Base-by-base conservation (phyloP, 371 early-diverging fungal genomes). In the Circinella minor region DNA sequence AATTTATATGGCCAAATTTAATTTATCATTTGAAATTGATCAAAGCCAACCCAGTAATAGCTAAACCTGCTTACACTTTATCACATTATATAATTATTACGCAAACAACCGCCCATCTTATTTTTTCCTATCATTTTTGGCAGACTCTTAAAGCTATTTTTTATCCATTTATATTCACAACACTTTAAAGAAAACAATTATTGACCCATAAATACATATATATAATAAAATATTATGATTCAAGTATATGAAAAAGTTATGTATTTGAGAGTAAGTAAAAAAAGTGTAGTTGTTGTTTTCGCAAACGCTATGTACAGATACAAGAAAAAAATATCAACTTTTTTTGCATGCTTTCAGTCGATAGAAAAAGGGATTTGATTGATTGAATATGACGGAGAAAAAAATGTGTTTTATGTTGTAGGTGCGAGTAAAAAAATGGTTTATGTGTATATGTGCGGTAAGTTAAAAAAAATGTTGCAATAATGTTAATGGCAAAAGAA, bases 261-360 rank as follows among this genome's bases (percentile, higher is more conserved):
- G 51, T 51, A 51, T 51, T 51, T 51, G 51, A 15, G 5, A 17
- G 27, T 27, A 27, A 27, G 27, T 27, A n/a, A 51, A n/a, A n/a
- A 51, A 43, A 43, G 43, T 43, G 43, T 43, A 43, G 15, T 54
- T 54, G 54, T 54, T 18, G 27, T 27, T 18, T 54, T 57, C 27
- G 57, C 34, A 57, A 57, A 57, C 57, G 57, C 65, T 70, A 70
- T 70, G 59, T 70, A 70, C 70, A 70, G 63, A 48, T 64, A 70
- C 63, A 61, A n/a, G 49, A 63, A 69, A n/a, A 63, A 69, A 57
- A 66, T 66, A 55, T 57, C 57, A 57, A 57, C 57, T 43, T 43
- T 43, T 57, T 57, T 55, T 55, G 55, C 55, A 55, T 55, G 55
- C 20, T 55, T 55, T 8, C 20, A 55, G 55, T 55, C 55, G 66